Conservation (phyloP, 2,329 filamentous ascomycete species). For the Diaporthe velutina region DNA sequence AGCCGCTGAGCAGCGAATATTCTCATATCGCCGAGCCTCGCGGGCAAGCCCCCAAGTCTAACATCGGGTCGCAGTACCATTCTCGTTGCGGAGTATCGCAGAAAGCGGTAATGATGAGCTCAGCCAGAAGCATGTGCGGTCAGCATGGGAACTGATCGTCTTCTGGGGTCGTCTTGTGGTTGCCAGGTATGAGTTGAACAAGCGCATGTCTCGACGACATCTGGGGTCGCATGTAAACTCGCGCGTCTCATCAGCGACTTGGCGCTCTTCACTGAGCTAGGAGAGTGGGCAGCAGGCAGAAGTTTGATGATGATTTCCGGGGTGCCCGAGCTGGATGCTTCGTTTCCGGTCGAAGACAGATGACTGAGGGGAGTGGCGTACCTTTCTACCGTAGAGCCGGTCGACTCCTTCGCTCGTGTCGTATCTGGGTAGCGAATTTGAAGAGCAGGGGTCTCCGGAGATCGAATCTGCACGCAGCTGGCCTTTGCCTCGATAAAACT, state of each 20-base stretch:
- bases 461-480: neutral
- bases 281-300: neutral
- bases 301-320: neutral
- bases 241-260: slow-evolving; percentile 14
- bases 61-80: no score
- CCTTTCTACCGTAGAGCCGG: slow-evolving; percentile 30
- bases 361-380: slow-evolving; percentile 37
- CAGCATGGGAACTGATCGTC: slow-evolving; percentile 2
- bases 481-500: slow-evolving; percentile 18
- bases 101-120: neutral
- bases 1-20: neutral
- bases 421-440: neutral
- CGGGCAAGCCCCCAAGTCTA: no score
- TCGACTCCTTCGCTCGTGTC: slow-evolving; percentile 22
- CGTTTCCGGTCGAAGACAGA: slow-evolving; percentile 4
- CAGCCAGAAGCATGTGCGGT: neutral
- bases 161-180: neutral
- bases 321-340: slow-evolving; percentile 19
- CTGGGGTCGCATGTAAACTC: neutral
- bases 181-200: slow-evolving; percentile 1
- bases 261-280: neutral
- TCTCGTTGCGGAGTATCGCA: neutral
- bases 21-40: neutral
- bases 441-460: slow-evolving; percentile 25
- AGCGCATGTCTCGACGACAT: neutral